phyloP scores from a whole-genome alignment of 2,329 filamentous ascomycete species.

The Byssoonygena ceratinophila region DNA sequence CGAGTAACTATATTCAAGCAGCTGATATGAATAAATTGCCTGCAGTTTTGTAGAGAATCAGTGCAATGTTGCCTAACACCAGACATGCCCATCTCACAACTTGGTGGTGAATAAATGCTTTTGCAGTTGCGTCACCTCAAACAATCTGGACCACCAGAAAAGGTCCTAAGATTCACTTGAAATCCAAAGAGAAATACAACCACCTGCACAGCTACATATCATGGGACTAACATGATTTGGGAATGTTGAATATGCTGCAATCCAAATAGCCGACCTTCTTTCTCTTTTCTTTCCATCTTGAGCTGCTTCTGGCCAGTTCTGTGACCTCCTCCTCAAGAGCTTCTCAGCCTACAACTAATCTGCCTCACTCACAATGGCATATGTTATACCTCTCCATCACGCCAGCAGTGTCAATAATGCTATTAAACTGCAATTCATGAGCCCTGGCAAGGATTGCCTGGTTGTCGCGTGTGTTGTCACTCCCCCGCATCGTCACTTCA shows the following conservation, averaged over 20 bases:
- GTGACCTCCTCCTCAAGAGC: too few species aligned
- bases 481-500: conserved; percentile 16
- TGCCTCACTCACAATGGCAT: conserved; percentile 59
- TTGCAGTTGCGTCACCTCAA: not conserved
- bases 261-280: too few species aligned
- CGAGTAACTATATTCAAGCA: not conserved
- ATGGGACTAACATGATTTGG: not conserved
- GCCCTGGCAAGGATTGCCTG: conserved; percentile 65
- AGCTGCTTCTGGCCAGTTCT: too few species aligned
- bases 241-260: not conserved
- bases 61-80: too few species aligned
- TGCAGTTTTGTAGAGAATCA: too few species aligned
- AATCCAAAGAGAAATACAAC: too few species aligned
- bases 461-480: conserved; percentile 64
- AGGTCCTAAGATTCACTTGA: too few species aligned
- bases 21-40: too few species aligned
- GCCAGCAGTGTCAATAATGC: conserved; percentile 88
- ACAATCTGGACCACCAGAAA: not conserved
- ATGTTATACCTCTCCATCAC: conserved; percentile 84
- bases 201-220: not conserved
- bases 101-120: not conserved
- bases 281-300: not conserved
- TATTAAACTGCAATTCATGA: conserved; percentile 65
- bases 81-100: not conserved
- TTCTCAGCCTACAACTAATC: not conserved